phyloP scores from a whole-genome alignment of 306 rosid genomes.

The Abrus precatorius region DNA sequence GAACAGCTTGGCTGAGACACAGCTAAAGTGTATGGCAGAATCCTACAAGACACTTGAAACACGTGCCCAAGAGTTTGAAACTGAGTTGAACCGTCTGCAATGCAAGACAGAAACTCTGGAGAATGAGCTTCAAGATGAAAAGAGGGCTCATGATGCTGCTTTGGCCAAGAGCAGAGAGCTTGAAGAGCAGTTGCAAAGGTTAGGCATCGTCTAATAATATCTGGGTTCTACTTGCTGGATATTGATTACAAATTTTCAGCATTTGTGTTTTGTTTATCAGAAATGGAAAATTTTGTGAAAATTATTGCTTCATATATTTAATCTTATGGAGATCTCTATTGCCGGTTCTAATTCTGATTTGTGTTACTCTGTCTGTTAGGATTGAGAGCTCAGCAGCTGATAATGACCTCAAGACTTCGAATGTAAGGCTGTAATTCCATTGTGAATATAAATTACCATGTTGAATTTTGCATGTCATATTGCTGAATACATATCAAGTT shows the following conservation, averaged over 20 bases:
- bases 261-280: slow-evolving; percentile 31
- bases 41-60: slow-evolving; percentile 92
- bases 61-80: slow-evolving; percentile 77
- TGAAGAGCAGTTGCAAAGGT: slow-evolving; percentile 86
- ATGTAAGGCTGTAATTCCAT: slow-evolving; percentile 61
- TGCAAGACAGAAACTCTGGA: slow-evolving; percentile 73
- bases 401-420: slow-evolving; percentile 61
- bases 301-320: slow-evolving; percentile 13
- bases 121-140: slow-evolving; percentile 81
- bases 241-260: slow-evolving; percentile 24
- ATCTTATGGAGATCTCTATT: neutral
- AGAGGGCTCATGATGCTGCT: slow-evolving; percentile 73
- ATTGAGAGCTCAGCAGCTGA: slow-evolving; percentile 64
- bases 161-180: slow-evolving; percentile 75
- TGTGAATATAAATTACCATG: slow-evolving; percentile 28
- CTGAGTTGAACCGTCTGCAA: slow-evolving; percentile 68
- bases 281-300: slow-evolving; percentile 23
- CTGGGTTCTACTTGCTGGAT: slow-evolving; percentile 4
- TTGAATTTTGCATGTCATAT: neutral
- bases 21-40: slow-evolving; percentile 98
- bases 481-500: neutral
- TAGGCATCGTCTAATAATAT: slow-evolving; percentile 42
- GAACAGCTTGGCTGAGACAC: slow-evolving; percentile 92
- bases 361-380: slow-evolving; percentile 57
- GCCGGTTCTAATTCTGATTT: slow-evolving; percentile 45